Conservation (phyloP, 2,329 filamentous ascomycete species). For the Fusarium napiforme region DNA sequence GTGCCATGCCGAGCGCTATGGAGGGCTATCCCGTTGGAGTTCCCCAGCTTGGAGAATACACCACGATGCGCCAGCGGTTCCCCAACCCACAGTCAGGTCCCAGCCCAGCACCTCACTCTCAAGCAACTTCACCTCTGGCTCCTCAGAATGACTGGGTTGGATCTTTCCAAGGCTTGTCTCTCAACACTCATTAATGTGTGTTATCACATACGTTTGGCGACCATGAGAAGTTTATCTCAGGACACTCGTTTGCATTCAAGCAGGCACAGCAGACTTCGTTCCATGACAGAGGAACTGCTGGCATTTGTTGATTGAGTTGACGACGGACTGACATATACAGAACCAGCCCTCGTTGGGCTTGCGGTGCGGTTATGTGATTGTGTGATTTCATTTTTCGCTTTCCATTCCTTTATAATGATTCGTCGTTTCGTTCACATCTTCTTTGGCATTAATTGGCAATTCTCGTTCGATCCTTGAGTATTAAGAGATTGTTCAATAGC, state of each 20-base stretch:
- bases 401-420: constrained; percentile 5
- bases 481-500: constrained; percentile 36
- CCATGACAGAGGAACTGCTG: constrained; percentile 16
- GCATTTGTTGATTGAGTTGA: constrained; percentile 11
- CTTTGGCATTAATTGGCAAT: constrained; percentile 38
- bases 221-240: constrained; percentile 10
- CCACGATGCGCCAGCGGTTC: constrained; percentile 60
- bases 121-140: constrained; percentile 55
- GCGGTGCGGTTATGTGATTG: constrained; percentile 20
- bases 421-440: constrained; percentile 26
- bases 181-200: constrained; percentile 67
- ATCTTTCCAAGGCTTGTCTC: constrained; percentile 76
- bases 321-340: constrained; percentile 20
- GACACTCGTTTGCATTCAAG: constrained; percentile 9
- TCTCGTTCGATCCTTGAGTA: constrained; percentile 21
- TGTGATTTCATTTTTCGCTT: constrained; percentile 8
- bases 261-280: neutral
- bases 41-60: constrained; percentile 56
- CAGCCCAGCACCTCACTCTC: constrained; percentile 50
- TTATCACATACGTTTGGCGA: constrained; percentile 13
- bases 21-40: constrained; percentile 48
- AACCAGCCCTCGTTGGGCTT: constrained; percentile 20
- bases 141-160: constrained; percentile 69
- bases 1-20: constrained; percentile 43
- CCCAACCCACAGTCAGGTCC: constrained; percentile 54